Conservation (phyloP, 2,329 filamentous ascomycete genomes). For the Alternaria solani region DNA sequence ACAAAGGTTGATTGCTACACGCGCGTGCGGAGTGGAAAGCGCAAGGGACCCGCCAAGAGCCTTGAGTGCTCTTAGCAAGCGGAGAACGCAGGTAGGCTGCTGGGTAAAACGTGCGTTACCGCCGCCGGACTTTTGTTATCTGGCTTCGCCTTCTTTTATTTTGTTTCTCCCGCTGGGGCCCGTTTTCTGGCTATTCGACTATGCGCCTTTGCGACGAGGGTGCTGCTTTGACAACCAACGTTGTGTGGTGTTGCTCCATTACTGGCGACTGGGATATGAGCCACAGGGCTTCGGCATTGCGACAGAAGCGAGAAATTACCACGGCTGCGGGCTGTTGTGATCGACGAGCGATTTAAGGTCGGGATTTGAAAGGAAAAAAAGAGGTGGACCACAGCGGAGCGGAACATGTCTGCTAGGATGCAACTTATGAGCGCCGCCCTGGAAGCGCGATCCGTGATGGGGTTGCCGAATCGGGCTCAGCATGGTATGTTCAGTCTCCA, state of each 20-base stretch:
- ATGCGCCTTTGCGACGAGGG: conserved; percentile 4
- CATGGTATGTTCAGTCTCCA: not conserved
- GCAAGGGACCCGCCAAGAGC: conserved; percentile 12
- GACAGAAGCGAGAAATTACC: not conserved
- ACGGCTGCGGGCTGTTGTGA: not conserved
- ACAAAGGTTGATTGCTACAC: not conserved
- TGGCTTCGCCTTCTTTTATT: not conserved
- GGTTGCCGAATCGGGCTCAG: conserved; percentile 4
- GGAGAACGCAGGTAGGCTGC: conserved; percentile 6
- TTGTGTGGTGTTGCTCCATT: not conserved
- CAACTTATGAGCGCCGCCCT: not conserved
- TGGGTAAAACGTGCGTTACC: conserved; percentile 13
- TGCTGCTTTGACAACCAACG: conserved; percentile 3
- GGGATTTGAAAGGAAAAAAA: not conserved
- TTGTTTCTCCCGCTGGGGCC: not conserved
- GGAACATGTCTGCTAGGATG: conserved; percentile 1
- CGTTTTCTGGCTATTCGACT: not conserved
- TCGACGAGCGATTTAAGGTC: not conserved
- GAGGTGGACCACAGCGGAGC: conserved; percentile 1
- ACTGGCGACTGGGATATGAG: conserved; percentile 1
- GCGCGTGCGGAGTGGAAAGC: conserved; percentile 9
- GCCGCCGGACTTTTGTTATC: not conserved
- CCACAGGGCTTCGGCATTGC: not conserved
- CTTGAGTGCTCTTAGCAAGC: conserved; percentile 19
- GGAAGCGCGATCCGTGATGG: conserved; percentile 1